phyloP scores from a whole-genome alignment of 192 early-diverging fungal species.

The Chytriomyces hyalinus region DNA sequence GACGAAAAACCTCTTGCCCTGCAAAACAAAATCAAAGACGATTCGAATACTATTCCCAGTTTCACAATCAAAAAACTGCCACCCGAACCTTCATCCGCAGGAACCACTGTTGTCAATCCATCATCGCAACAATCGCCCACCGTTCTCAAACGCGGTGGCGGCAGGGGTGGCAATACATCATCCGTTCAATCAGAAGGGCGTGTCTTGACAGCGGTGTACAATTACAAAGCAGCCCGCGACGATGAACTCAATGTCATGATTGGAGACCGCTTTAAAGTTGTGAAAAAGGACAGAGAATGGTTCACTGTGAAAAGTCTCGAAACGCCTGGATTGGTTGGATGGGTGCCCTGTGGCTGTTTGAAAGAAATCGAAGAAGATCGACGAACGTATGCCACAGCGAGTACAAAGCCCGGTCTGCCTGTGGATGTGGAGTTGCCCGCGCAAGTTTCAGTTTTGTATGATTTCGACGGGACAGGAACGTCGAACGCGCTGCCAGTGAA shows the following conservation, averaged over 20 bases:
- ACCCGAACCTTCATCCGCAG: constrained; percentile 3
- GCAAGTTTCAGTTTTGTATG: constrained; percentile 3
- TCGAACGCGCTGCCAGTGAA: background rate
- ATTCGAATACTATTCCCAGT: constrained; percentile 3
- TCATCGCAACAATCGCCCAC: background rate
- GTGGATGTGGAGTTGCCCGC: constrained; percentile 5
- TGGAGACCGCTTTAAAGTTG: constrained; percentile 67
- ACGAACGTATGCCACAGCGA: background rate
- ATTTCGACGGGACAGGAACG: constrained; percentile 18
- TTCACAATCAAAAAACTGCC: constrained; percentile 1
- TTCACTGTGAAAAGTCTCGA: constrained; percentile 56
- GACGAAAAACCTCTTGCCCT: constrained; percentile 77
- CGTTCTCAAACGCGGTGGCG: background rate
- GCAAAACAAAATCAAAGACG: constrained; percentile 12
- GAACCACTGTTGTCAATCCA: constrained; percentile 72
- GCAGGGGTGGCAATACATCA: background rate
- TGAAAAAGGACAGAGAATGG: constrained; percentile 63
- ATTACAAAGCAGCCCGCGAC: constrained; percentile 60
- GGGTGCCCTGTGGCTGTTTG: constrained; percentile 27
- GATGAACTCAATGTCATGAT: constrained; percentile 68
- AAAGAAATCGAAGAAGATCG: background rate
- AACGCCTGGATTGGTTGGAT: background rate
- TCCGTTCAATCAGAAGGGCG: constrained; percentile 7
- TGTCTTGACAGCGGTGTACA: constrained; percentile 64
- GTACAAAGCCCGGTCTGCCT: background rate